Percentiles rank a stretch among this genome's conserved stretches.
phyloP scores from a whole-genome alignment of 176 grass and related monocot species.

The Carex kokanica region DNA sequence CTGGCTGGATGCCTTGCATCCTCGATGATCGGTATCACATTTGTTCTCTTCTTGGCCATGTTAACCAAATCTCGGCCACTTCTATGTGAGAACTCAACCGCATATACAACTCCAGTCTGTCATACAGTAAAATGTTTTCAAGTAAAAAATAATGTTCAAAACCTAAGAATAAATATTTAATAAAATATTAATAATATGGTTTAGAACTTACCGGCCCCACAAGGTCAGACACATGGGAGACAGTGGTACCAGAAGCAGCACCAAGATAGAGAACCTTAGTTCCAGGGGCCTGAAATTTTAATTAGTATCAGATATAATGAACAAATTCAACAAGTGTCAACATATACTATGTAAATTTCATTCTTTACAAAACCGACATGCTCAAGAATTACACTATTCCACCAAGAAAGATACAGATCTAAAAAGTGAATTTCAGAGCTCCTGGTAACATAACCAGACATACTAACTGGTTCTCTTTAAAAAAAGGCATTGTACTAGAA shows the following conservation, averaged over 20 bases:
- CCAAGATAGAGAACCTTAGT: slow-evolving; percentile 80
- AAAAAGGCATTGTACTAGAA: background rate
- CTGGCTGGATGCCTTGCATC: slow-evolving; percentile 86
- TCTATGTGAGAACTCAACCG: slow-evolving; percentile 94
- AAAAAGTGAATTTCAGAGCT: background rate
- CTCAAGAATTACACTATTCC: background rate
- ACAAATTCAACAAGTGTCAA: background rate
- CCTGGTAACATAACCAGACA: background rate
- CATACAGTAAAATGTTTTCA: background rate
- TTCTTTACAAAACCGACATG: background rate
- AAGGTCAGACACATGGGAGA: slow-evolving; percentile 84
- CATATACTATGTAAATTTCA: background rate
- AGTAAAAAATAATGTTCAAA: background rate
- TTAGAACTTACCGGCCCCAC: slow-evolving; percentile 64
- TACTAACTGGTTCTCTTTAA: background rate
- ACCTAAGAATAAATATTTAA: background rate
- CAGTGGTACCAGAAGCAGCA: slow-evolving; percentile 73
- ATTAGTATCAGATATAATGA: background rate
- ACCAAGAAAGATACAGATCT: background rate
- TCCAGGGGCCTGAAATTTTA: slow-evolving; percentile 51
- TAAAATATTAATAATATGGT: background rate
- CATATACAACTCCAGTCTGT: slow-evolving; percentile 78
- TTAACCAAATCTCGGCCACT: slow-evolving; percentile 93
- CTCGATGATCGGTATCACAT: slow-evolving; percentile 94
- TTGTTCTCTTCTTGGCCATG: slow-evolving; percentile 95